Evolutionary conservation across 2,329 filamentous ascomycete genomes (phyloP), one percentile per base, ranked within the genome.

Genomic region (Ceratocystis diversiconidia): DNA sequence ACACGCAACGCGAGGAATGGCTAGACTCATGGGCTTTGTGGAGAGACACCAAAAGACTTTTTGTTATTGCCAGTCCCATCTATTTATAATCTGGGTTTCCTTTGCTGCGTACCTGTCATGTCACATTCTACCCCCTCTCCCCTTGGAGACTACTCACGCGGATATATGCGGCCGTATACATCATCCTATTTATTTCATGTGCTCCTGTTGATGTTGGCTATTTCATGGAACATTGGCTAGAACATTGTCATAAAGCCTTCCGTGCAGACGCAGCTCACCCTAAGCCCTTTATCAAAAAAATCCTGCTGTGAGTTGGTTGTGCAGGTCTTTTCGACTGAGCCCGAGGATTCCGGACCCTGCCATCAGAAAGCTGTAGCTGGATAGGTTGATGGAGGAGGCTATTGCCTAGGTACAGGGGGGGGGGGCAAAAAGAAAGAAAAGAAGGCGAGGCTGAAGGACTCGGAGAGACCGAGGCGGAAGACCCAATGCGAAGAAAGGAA

Each of bases 211-310:
- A 17, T 17, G 8, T 57, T 57, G 3, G 15, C n/a, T 30, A 17
- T 32, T 25, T 32, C 52, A 57, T 57, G 28, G 52, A 57, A 57
- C 52, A 57, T 17, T 32, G 52, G 32, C 52, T 57, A 57, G 52
- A 57, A 57, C 52, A 57, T 57, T 57, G 52, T 57, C 52, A 57
- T 30, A 7, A 57, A n/a, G 52, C 52, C 52, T 57, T 57, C 52
- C 25, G 52, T 57, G 52, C 52, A 57, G 52, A 57, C 52, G 30
- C 52, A 25, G 25, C 12, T n/a, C 28, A 57, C 52, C 15, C 10
- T 17, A 32, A 32, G 52, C 12, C 25, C 52, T 32, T 12, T 36
- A 10, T 30, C 28, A 32, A 30, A 12, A 6, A 57, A 30, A 36
- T 57, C 52, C 52, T 36, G 25, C 52, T 30, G 52, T 57, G 52